These are phyloP conservation scores for Heliamphora exappendiculata DNA, from an alignment of 148 eudicot species.

Conservation along the genomic window DNA sequence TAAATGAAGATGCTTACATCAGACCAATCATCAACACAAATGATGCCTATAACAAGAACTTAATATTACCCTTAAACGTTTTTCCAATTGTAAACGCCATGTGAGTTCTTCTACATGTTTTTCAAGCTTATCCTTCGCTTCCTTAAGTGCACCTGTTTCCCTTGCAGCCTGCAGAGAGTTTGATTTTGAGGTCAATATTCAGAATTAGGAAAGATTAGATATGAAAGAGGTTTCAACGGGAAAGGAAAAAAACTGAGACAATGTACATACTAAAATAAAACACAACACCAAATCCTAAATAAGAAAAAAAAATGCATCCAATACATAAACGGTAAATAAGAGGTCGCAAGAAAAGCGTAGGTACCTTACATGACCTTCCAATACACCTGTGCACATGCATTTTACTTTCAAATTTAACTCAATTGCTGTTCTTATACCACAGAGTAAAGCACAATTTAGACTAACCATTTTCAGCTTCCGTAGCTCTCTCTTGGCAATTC, in stretches of 20 bases:
- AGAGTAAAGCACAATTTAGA: not conserved
- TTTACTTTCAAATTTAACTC: not conserved
- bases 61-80: constrained; percentile 64
- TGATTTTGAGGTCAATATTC: constrained; percentile 12
- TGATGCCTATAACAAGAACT: not conserved
- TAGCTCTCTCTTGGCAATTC: constrained; percentile 59
- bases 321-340: not conserved
- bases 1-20: not conserved
- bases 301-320: not conserved
- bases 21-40: not conserved
- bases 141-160: constrained; percentile 94
- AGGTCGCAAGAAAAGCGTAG: not conserved
- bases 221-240: not conserved
- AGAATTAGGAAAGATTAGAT: not conserved
- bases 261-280: not conserved
- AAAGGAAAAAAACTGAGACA: not conserved
- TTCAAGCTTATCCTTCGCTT: constrained; percentile 99
- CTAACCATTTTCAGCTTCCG: constrained; percentile 86
- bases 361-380: not conserved
- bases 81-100: constrained; percentile 93
- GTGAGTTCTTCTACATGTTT: constrained; percentile 91
- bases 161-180: constrained; percentile 70
- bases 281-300: not conserved
- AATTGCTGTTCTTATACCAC: not conserved
- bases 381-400: not conserved